Percentiles rank a stretch among this genome's conserved stretches.
Conservation (phyloP, 495 filamentous ascomycete genomes). For the Penicillium alfredii region DNA sequence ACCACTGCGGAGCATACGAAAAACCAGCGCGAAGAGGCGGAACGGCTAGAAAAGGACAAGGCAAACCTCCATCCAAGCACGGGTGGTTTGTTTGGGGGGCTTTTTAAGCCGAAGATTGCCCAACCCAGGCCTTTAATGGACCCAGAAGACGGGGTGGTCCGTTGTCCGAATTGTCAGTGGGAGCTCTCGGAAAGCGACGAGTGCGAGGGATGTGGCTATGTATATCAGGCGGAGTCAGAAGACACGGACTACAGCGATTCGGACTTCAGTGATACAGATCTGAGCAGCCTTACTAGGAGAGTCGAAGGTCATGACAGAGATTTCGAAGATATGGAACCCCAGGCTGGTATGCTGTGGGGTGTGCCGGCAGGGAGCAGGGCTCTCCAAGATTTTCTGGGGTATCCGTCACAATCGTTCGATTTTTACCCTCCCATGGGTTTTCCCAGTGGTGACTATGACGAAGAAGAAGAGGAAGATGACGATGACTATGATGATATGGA, state of each 20-base stretch:
- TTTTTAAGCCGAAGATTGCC: constrained; percentile 42
- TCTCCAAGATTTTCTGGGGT: too few relatives aligned
- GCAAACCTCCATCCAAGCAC: constrained; percentile 41
- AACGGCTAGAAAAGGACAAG: constrained; percentile 52
- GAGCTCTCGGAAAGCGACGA: constrained; percentile 56
- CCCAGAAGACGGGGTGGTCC: constrained; percentile 53
- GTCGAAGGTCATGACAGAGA: too few relatives aligned
- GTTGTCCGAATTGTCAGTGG: constrained; percentile 61
- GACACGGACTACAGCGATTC: constrained; percentile 26
- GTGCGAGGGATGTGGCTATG: constrained; percentile 49
- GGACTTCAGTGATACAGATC: constrained; percentile 7
- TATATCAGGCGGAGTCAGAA: constrained; percentile 37
- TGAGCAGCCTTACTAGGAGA: too few relatives aligned
- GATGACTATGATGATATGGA: constrained; percentile 33
- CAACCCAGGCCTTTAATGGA: constrained; percentile 44
- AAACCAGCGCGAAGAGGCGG: constrained; percentile 56
- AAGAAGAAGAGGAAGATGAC: constrained; percentile 16
- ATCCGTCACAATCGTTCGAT: too few relatives aligned
- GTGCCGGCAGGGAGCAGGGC: too few relatives aligned
- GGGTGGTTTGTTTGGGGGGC: constrained; percentile 61
- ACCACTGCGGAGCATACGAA: constrained; percentile 53
- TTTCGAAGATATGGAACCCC: too few relatives aligned
- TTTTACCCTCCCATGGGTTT: too few relatives aligned
- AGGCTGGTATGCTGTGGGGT: too few relatives aligned
- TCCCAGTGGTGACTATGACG: constrained; percentile 29